A percentile compares a stretch with the other conserved stretches of the same genome.
These are phyloP conservation scores for Mycena albidolilacea DNA, from an alignment of 768 basidiomycete species.

Conservation along the genomic window DNA sequence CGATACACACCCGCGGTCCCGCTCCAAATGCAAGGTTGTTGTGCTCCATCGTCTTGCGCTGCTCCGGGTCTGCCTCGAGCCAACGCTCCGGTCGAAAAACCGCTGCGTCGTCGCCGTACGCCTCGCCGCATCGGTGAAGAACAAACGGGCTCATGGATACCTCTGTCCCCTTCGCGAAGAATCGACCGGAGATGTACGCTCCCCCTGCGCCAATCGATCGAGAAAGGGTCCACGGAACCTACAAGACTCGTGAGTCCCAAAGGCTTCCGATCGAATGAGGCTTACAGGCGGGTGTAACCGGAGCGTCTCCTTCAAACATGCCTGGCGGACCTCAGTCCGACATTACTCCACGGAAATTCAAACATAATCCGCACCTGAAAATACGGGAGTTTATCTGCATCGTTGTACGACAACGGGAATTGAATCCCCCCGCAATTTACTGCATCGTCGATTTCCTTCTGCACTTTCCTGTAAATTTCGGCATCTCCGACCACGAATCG, in stretches of 20 bases:
- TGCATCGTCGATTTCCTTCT: constrained; percentile 20
- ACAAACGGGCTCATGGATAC: constrained; percentile 36
- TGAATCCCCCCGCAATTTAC: constrained; percentile 1
- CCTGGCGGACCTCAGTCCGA: neutral
- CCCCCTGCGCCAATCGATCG: constrained; percentile 14
- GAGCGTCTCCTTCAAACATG: constrained; percentile 27
- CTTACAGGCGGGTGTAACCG: constrained; percentile 29
- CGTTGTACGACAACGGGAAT: constrained; percentile 25
- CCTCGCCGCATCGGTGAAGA: constrained; percentile 15
- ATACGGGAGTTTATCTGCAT: constrained; percentile 16
- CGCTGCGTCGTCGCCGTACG: constrained; percentile 23
- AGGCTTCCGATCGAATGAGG: too few relatives aligned
- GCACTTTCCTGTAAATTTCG: constrained; percentile 16
- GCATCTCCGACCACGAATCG: constrained; percentile 20
- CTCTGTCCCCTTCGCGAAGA: constrained; percentile 25
- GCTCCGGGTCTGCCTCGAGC: constrained; percentile 22
- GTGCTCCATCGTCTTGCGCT: constrained; percentile 23
- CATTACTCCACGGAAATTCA: neutral
- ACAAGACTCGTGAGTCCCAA: neutral
- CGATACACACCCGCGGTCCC: constrained; percentile 27
- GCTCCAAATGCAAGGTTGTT: constrained; percentile 30
- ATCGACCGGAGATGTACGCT: constrained; percentile 3
- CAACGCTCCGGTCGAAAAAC: constrained; percentile 31
- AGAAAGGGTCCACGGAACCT: constrained; percentile 29
- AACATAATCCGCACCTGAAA: constrained; percentile 13